phyloP scores from a whole-genome alignment of 116 monocot species.

The Posidonia oceanica region DNA sequence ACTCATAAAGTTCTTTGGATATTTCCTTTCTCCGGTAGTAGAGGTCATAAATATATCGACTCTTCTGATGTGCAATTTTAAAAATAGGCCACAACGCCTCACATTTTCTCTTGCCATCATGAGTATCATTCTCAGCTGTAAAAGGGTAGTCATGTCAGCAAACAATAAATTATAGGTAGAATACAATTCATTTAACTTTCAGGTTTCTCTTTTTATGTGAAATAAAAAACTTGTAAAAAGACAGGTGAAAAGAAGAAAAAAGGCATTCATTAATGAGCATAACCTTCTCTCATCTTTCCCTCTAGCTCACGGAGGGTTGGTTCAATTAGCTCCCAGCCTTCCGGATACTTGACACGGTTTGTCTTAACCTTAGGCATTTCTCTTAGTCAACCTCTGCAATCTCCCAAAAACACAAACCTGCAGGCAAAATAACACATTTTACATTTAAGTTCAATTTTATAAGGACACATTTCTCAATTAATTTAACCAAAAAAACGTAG shows the following conservation, averaged over 20 bases:
- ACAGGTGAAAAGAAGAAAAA: not conserved
- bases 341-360: slow-evolving; percentile 67
- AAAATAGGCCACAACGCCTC: slow-evolving; percentile 89
- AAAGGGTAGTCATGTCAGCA: not conserved
- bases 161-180: too few species aligned
- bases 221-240: not conserved
- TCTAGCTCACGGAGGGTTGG: slow-evolving; percentile 84
- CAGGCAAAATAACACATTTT: not conserved
- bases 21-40: slow-evolving; percentile 92
- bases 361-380: slow-evolving; percentile 88
- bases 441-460: too few species aligned
- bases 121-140: slow-evolving; percentile 88
- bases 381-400: not conserved
- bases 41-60: slow-evolving; percentile 78
- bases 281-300: slow-evolving; percentile 93
- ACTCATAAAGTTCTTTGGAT: slow-evolving; percentile 78
- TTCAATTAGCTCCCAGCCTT: slow-evolving; percentile 96
- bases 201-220: too few species aligned
- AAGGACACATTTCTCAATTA: too few species aligned
- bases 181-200: too few species aligned
- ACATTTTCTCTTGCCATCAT: slow-evolving; percentile 94
- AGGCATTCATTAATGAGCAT: not conserved
- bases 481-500: too few species aligned
- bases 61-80: slow-evolving; percentile 73
- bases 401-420: not conserved